Evolutionary conservation across 129 eudicot species (phyloP).

Genomic region (Artemisia tridentata): DNA sequence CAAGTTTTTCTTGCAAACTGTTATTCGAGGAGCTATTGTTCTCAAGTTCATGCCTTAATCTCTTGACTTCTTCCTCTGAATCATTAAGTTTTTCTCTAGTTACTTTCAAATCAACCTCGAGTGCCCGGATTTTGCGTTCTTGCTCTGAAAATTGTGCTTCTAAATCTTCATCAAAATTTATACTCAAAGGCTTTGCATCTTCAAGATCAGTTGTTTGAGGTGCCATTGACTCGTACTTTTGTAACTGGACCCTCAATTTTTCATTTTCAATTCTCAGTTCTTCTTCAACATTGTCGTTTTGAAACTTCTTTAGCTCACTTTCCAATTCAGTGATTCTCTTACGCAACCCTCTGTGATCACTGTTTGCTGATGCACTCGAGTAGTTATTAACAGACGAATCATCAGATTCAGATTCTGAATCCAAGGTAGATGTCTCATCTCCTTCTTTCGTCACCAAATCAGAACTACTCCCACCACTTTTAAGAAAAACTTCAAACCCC

Average conservation of each 20-base stretch:
- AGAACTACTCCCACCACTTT: slow-evolving; percentile 53
- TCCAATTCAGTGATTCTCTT: slow-evolving; percentile 54
- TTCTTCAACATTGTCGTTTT: slow-evolving; percentile 35
- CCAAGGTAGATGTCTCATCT: slow-evolving; percentile 70
- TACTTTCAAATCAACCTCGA: slow-evolving; percentile 44
- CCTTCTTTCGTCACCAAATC: slow-evolving; percentile 64
- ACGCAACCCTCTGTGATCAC: slow-evolving; percentile 50
- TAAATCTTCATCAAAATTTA: neutral
- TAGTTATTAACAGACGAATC: slow-evolving; percentile 73
- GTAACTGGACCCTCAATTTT: slow-evolving; percentile 56
- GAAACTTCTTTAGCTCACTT: slow-evolving; percentile 51
- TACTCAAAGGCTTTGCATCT: slow-evolving; percentile 21
- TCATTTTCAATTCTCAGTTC: slow-evolving; percentile 49
- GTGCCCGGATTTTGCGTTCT: slow-evolving; percentile 33
- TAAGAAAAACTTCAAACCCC: slow-evolving; percentile 69
- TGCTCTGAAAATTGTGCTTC: slow-evolving; percentile 29
- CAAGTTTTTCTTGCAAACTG: slow-evolving; percentile 56
- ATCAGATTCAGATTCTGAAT: slow-evolving; percentile 84
- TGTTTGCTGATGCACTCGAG: slow-evolving; percentile 37
- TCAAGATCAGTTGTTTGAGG: slow-evolving; percentile 22
- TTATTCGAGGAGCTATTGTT: slow-evolving; percentile 33
- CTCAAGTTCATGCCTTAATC: slow-evolving; percentile 47
- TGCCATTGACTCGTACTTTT: slow-evolving; percentile 34
- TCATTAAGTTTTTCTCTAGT: slow-evolving; percentile 41
- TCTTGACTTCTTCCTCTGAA: slow-evolving; percentile 55